A percentile compares a stretch with the other conserved stretches of the same genome.
Conservation (phyloP, 2,329 filamentous ascomycete species). For the Microdochium bolleyi region DNA sequence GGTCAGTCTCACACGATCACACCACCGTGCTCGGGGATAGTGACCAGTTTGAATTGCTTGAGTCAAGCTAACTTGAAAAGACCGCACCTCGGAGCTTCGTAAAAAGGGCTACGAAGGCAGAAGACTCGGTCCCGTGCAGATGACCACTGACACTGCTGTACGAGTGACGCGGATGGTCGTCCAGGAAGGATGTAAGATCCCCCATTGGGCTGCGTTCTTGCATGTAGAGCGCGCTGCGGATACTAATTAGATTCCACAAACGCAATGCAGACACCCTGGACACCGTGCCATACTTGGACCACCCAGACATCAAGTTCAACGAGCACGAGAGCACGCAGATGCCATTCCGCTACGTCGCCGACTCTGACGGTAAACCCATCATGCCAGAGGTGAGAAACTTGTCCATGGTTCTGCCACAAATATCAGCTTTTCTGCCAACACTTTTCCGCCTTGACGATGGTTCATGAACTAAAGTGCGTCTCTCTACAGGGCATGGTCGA, state of each 20-base stretch:
- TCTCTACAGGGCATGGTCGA: slow-evolving; percentile 77
- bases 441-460: neutral
- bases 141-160: slow-evolving; percentile 97
- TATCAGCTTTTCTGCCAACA: neutral
- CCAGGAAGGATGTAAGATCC: slow-evolving; percentile 64
- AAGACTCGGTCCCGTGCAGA: slow-evolving; percentile 83
- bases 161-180: slow-evolving; percentile 86
- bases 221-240: neutral
- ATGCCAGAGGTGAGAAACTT: slow-evolving; percentile 71
- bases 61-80: slow-evolving; percentile 32
- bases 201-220: neutral
- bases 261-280: slow-evolving; percentile 58
- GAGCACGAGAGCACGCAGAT: slow-evolving; percentile 93
- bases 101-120: slow-evolving; percentile 89
- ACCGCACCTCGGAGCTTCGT: slow-evolving; percentile 90
- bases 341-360: slow-evolving; percentile 93
- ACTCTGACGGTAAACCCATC: slow-evolving; percentile 65
- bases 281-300: slow-evolving; percentile 75
- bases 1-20: slow-evolving; percentile 44
- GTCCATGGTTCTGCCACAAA: neutral
- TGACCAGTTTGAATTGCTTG: neutral
- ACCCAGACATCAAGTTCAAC: slow-evolving; percentile 83
- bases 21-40: neutral
- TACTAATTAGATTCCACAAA: slow-evolving; percentile 1
- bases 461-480: slow-evolving; percentile 11